A percentile compares a stretch with the other conserved stretches of the same genome.
Evolutionary conservation across 257 asterid species (phyloP).

Genomic region (Jaltomata sinuosa): DNA sequence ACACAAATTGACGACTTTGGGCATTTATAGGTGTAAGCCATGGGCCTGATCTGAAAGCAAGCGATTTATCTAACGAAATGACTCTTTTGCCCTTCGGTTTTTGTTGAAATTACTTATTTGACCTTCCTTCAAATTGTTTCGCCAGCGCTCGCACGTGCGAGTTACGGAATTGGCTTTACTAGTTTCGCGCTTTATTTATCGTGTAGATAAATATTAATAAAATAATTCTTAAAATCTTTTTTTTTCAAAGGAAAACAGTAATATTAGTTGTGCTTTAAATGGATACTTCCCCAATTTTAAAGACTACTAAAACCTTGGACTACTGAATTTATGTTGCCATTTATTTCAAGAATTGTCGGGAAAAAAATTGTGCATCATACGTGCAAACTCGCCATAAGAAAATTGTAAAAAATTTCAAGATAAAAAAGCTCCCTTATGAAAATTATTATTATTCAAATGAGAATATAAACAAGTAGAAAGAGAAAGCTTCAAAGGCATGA

Average conservation of each 20-base stretch:
- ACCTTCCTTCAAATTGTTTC: not conserved
- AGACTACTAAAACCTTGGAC: not conserved
- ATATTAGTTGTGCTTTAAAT: not conserved
- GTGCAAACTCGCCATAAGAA: too few relatives aligned
- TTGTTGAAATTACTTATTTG: not conserved
- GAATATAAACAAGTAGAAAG: not conserved
- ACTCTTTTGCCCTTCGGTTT: not conserved
- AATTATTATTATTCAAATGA: not conserved
- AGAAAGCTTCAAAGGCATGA: not conserved
- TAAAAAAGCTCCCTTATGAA: too few relatives aligned
- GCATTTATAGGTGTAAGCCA: not conserved
- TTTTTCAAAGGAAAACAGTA: not conserved
- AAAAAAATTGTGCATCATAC: too few relatives aligned
- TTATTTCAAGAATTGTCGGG: not conserved
- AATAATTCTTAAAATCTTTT: not conserved
- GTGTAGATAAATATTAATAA: not conserved
- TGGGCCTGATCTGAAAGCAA: slow-evolving; percentile 3
- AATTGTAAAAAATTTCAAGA: too few relatives aligned
- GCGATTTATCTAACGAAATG: not conserved
- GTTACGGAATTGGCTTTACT: not conserved
- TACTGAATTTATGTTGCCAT: not conserved
- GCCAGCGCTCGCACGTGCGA: not conserved
- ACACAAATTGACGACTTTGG: not conserved
- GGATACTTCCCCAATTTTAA: not conserved
- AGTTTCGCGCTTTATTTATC: slow-evolving; percentile 2